A percentile compares a stretch with the other conserved stretches of the same genome.
These are phyloP conservation scores for Zymoseptoria ardabiliae DNA, from an alignment of 2,329 filamentous ascomycete species.

Conservation along the genomic window DNA sequence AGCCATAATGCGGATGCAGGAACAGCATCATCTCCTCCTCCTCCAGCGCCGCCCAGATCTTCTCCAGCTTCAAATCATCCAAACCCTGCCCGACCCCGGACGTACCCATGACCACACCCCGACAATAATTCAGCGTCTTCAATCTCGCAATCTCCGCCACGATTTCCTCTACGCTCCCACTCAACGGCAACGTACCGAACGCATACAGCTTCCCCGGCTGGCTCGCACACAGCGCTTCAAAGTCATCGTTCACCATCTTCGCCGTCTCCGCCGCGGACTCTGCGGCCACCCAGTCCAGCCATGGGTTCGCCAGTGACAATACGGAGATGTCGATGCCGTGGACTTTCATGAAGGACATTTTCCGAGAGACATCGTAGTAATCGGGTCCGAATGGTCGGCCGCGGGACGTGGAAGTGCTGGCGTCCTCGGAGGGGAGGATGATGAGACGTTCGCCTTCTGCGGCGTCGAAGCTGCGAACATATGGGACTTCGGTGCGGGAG, in stretches of 20 bases:
- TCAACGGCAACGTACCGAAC: slow-evolving; percentile 75
- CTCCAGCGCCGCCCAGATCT: slow-evolving; percentile 64
- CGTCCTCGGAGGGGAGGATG: slow-evolving; percentile 26
- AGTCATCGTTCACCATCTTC: slow-evolving; percentile 65
- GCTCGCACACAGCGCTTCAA: slow-evolving; percentile 61
- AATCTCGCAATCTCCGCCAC: slow-evolving; percentile 60
- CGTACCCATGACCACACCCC: slow-evolving; percentile 85
- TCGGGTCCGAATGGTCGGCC: slow-evolving; percentile 77
- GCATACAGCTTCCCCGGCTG: slow-evolving; percentile 67
- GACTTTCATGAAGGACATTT: slow-evolving; percentile 79
- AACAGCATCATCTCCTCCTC: slow-evolving; percentile 63
- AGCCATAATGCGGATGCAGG: slow-evolving; percentile 85
- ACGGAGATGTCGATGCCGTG: slow-evolving; percentile 78
- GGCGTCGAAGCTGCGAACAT: slow-evolving; percentile 59
- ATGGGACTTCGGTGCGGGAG: slow-evolving; percentile 55
- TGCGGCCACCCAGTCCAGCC: slow-evolving; percentile 73
- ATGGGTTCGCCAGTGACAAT: slow-evolving; percentile 84
- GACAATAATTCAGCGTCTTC: slow-evolving; percentile 55
- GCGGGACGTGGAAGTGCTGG: slow-evolving; percentile 38
- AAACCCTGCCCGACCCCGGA: slow-evolving; percentile 71
- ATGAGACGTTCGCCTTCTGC: slow-evolving; percentile 51
- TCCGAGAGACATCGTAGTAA: slow-evolving; percentile 72
- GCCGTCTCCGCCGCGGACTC: slow-evolving; percentile 58
- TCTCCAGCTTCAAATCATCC: slow-evolving; percentile 67
- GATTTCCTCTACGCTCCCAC: slow-evolving; percentile 54